phyloP scores from a whole-genome alignment of 306 rosid species.

The Vigna unguiculata region DNA sequence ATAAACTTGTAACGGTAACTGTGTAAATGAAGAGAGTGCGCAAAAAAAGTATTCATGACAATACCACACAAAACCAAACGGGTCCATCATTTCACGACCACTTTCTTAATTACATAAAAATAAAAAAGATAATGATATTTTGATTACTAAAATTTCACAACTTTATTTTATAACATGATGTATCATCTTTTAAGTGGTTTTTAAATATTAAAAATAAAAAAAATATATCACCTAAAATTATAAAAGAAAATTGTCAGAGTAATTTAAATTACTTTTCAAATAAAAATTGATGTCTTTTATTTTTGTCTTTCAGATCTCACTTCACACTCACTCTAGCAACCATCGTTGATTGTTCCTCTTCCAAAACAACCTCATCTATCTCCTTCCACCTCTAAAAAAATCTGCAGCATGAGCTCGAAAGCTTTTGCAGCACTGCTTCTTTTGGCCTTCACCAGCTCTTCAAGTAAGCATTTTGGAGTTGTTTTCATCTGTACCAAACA shows the following conservation, averaged over 20 bases:
- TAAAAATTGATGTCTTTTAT: not conserved
- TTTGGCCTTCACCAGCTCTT: not conserved
- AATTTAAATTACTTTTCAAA: too few relatives aligned
- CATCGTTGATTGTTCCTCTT: not conserved
- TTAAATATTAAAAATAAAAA: too few relatives aligned
- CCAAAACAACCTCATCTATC: constrained; percentile 8
- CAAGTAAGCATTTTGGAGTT: not conserved
- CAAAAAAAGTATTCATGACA: constrained; percentile 20
- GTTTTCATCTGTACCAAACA: not conserved
- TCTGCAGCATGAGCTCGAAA: constrained; percentile 8
- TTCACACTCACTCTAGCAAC: not conserved
- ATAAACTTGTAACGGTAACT: not conserved
- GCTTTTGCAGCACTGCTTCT: constrained; percentile 3
- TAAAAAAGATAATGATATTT: too few relatives aligned
- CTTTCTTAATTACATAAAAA: not conserved
- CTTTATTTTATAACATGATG: too few relatives aligned
- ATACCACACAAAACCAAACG: constrained; percentile 1
- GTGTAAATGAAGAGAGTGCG: not conserved
- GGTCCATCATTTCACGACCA: constrained; percentile 18
- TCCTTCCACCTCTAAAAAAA: constrained; percentile 18
- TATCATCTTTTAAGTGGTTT: too few relatives aligned
- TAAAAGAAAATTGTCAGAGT: too few relatives aligned
- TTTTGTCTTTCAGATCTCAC: not conserved
- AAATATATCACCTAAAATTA: too few relatives aligned
- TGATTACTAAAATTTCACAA: too few relatives aligned